These are phyloP conservation scores for Trichoderma aggressivum DNA, from an alignment of 2,329 filamentous ascomycete genomes.

Conservation along the genomic window DNA sequence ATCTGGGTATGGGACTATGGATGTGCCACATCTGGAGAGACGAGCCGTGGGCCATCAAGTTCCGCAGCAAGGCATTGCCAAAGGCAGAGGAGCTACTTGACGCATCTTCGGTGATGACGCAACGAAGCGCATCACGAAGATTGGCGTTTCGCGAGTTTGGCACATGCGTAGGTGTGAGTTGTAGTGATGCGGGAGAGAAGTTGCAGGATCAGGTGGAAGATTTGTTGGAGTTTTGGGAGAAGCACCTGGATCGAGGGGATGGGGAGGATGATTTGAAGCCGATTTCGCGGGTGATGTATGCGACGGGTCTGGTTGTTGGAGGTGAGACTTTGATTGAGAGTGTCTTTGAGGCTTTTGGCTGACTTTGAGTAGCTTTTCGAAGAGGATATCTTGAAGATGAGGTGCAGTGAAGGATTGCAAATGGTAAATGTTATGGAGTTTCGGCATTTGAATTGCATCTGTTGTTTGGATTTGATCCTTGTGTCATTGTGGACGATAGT, in stretches of 20 bases:
- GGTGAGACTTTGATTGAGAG: constrained; percentile 40
- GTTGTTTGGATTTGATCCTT: neutral
- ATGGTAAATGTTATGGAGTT: neutral
- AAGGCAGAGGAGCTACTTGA: constrained; percentile 27
- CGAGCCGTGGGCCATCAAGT: constrained; percentile 46
- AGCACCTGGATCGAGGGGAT: constrained; percentile 28
- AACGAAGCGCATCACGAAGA: constrained; percentile 28
- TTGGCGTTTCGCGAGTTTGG: constrained; percentile 56
- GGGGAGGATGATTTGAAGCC: constrained; percentile 43
- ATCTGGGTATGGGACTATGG: constrained; percentile 60
- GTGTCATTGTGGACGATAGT: neutral
- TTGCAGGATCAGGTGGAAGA: constrained; percentile 26
- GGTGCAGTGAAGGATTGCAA: neutral
- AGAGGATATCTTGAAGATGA: constrained; percentile 6
- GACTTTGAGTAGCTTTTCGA: constrained; percentile 14
- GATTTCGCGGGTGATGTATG: constrained; percentile 57
- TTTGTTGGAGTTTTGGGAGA: constrained; percentile 36
- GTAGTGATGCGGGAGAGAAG: constrained; percentile 34
- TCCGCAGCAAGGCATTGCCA: constrained; percentile 32
- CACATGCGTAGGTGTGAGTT: constrained; percentile 47
- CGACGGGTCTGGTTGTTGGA: constrained; percentile 52
- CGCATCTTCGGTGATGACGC: constrained; percentile 23
- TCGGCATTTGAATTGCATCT: neutral
- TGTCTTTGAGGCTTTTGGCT: neutral
- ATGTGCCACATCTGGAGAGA: constrained; percentile 48